Evolutionary conservation across 257 asterid species (phyloP), one percentile per base, ranked within the genome.

Genomic region (Buddleja alternifolia): DNA sequence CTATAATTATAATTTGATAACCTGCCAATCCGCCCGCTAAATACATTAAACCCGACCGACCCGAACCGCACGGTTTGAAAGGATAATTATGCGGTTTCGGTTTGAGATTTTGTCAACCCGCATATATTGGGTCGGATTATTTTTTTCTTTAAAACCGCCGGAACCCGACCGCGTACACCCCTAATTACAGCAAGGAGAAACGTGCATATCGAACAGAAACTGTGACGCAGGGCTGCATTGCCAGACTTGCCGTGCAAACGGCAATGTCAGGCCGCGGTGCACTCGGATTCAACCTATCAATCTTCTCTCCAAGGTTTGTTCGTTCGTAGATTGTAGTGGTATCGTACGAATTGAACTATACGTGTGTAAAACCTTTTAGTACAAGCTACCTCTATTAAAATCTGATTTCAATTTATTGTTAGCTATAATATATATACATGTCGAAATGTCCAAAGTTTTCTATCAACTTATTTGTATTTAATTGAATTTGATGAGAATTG

Each of bases 211-310:
- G 63, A 74, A 80, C 65, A 56, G 39, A 10, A 74, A 55, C 69
- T 90, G 97, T 42, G 94, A 82, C 50, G 48, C 82, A 32, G 96
- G 96, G 44, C 70, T 90, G 78, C 98, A 93, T 53, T 93, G 98
- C 59, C 95, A 93, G 78, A 86, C 97, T 56, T 93, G 98, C 75
- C 21, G 84, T 3, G 89, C 97, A 2, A 71, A 80, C 9, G 88
- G 90, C 67, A 81, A 84, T 64, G 60, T 85, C 50, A 82, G 86
- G 45, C 96, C 97, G 21, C 92, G 95, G 25, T 93, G 98, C 69
- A 93, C 96, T 71, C 86, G 96, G 32, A 75, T 67, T 67, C 88
- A 85, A 65, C 94, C 97, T 9, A 48, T 85, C 52, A 75, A 80
- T 82, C 94, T 97, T 53, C 75, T 93, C 44, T 80, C 90, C 6